These are phyloP conservation scores for Podochytrium sp. DNA, from an alignment of 192 early-diverging fungal species.

Conservation along the genomic window DNA sequence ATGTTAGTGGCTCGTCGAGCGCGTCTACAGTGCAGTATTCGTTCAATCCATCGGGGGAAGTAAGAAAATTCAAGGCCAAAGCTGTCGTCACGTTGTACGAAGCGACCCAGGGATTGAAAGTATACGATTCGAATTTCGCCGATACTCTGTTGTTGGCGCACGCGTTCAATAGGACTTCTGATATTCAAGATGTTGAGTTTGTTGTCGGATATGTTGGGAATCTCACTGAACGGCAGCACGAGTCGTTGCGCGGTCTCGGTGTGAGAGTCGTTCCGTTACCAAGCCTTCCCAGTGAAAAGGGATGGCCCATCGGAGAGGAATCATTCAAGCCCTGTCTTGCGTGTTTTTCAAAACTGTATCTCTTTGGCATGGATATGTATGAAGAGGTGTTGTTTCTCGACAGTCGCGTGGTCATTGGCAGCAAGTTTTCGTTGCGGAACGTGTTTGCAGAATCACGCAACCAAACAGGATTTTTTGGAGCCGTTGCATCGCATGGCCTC, in stretches of 20 bases:
- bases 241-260: background rate
- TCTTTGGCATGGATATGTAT: background rate
- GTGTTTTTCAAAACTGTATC: background rate
- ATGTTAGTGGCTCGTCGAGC: no score
- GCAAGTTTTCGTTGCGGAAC: no score
- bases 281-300: background rate
- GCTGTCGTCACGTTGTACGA: background rate
- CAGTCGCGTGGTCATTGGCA: no score
- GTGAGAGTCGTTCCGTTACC: background rate
- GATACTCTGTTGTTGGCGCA: background rate
- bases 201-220: slow-evolving; percentile 1
- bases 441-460: no score
- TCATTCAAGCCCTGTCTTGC: background rate
- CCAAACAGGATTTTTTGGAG: background rate
- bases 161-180: background rate
- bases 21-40: no score
- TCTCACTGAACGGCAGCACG: background rate
- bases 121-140: background rate
- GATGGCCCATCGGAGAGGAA: background rate
- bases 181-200: background rate
- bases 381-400: no score
- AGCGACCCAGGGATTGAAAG: background rate
- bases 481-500: no score
- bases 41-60: no score
- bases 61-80: no score